phyloP scores from a whole-genome alignment of 345 rosid genomes.

The Fremontodendron californicum region DNA sequence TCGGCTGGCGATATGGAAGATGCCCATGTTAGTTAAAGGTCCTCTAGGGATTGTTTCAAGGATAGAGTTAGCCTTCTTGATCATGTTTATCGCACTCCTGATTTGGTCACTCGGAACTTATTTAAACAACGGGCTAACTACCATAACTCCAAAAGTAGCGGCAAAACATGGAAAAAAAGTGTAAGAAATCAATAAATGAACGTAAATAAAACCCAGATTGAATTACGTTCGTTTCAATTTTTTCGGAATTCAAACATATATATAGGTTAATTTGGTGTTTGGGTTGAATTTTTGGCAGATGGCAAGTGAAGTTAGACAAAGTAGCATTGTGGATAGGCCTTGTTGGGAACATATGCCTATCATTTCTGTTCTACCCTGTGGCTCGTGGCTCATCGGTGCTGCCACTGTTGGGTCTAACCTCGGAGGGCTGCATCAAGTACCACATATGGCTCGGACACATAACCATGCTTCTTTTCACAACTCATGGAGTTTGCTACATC shows the following conservation, averaged over 20 bases:
- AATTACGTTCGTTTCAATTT: no score
- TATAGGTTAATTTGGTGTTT: neutral
- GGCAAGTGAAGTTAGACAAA: conserved; percentile 45
- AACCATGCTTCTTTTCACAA: conserved; percentile 53
- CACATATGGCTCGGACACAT: conserved; percentile 89
- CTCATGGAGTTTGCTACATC: conserved; percentile 63
- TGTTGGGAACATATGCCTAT: conserved; percentile 57
- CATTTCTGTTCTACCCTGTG: conserved; percentile 78
- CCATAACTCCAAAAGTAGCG: conserved; percentile 37
- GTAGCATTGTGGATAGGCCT: conserved; percentile 43
- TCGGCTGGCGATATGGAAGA: conserved; percentile 28
- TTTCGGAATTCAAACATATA: no score
- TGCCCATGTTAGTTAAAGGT: conserved; percentile 68
- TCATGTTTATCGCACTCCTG: conserved; percentile 65
- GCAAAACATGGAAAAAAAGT: conserved; percentile 30
- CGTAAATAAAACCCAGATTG: no score
- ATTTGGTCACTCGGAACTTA: conserved; percentile 54
- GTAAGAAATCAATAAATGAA: no score
- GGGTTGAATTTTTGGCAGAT: conserved; percentile 46
- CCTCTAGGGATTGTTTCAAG: conserved; percentile 80
- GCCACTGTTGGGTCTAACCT: conserved; percentile 59
- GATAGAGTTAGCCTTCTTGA: conserved; percentile 53
- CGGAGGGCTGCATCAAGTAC: conserved; percentile 83
- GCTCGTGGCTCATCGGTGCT: conserved; percentile 76
- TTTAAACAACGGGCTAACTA: conserved; percentile 37